phyloP scores from a whole-genome alignment of 345 rosid genomes.

The Pistacia atlantica region DNA sequence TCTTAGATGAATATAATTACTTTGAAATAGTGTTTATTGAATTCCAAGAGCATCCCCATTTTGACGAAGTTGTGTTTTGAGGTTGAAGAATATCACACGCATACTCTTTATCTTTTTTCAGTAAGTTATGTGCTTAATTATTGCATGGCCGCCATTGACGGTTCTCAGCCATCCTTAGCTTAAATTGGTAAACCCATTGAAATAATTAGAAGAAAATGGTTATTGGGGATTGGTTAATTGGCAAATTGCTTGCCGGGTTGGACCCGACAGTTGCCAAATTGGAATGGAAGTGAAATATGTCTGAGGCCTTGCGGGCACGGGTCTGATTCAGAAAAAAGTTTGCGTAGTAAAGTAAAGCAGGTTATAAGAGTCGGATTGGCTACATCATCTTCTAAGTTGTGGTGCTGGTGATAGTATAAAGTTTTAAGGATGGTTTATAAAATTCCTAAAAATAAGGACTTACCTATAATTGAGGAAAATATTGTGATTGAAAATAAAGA shows the following conservation, averaged over 20 bases:
- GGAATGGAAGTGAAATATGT: constrained; percentile 21
- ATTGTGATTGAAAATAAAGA: no score
- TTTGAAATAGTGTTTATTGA: not conserved
- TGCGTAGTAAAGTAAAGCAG: constrained; percentile 31
- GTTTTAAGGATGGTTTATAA: not conserved
- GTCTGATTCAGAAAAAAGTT: constrained; percentile 24
- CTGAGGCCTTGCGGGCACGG: constrained; percentile 10
- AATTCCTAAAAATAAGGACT: not conserved
- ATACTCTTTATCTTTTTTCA: not conserved
- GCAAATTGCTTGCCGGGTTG: constrained; percentile 41
- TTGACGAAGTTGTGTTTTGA: not conserved
- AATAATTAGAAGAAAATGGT: not conserved
- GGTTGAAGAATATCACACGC: constrained; percentile 4
- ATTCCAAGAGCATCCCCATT: not conserved
- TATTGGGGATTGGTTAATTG: not conserved
- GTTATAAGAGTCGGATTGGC: not conserved
- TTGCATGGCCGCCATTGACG: not conserved
- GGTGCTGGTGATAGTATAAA: not conserved
- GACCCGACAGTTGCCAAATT: constrained; percentile 31
- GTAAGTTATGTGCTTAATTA: not conserved
- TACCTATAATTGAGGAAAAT: constrained; percentile 9
- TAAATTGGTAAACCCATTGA: not conserved
- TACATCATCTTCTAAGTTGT: not conserved
- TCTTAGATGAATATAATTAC: not conserved
- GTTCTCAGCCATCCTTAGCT: no score